Base-by-base conservation (phyloP, 129 eudicot genomes). In the Helichrysum umbraculigerum region DNA sequence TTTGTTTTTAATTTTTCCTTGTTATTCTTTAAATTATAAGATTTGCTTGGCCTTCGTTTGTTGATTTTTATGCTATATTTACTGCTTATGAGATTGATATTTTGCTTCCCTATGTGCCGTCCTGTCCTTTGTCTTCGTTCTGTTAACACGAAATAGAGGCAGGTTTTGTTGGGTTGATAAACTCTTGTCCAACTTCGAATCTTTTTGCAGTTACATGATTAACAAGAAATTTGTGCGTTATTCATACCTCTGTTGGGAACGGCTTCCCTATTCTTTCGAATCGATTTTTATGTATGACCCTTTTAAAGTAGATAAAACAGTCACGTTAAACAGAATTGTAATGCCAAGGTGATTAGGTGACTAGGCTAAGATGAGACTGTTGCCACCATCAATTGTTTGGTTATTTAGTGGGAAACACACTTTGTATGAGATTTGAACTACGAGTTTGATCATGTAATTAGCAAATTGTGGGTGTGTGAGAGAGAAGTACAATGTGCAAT, bases 11-110 rank as follows among this genome's bases (percentile, higher is more conserved):
- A 56, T 19, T 30, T 29, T 73, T n/a, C 9, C 39, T 17, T 32
- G 25, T 56, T 33, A 10, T 76, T 63, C 14, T 52, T 25, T 21
- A 15, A 16, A 79, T 59, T 79, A 34, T 72, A 34, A 62, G 66
- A 16, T 28, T 79, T 59, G 34, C 68, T 56, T 16, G 37, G 51
- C 33, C 42, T 70, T 29, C 12, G 28, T 71, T 69, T 58, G 70
- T 69, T 77, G 73, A 20, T 66, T 66, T 33, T 44, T 65, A 52
- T 79, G 78, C 19, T 71, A 65, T 35, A 62, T 64, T 72, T 67
- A 42, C 51, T 54, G 30, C 14, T 76, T 76, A 51, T 66, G 52
- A 51, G 19, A 29, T 47, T 76, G 50, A 65, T 19, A 25, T 76
- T 50, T 17, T 33, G 79, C 28, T 25, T 25, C 1, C 28, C 28